Evolutionary conservation across 805 yeast species (phyloP).

Genomic region (Nematodospora valgi): DNA sequence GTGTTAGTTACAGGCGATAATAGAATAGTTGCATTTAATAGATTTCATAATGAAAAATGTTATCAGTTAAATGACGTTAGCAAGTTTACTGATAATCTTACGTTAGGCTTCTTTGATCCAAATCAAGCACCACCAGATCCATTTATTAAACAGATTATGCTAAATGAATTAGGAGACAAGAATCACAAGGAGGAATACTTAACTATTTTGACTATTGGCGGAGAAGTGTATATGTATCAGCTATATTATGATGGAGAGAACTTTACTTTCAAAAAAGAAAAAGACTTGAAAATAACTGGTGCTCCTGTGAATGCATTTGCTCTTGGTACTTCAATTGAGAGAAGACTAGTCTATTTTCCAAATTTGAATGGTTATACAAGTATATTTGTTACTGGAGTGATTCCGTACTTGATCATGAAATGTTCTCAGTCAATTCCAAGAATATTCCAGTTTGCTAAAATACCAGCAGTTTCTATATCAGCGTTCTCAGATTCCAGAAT

Average conservation of each 20-base stretch:
- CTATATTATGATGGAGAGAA: slow-evolving; percentile 47
- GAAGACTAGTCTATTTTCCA: slow-evolving; percentile 59
- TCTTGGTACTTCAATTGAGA: slow-evolving; percentile 64
- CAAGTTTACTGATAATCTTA: slow-evolving; percentile 42
- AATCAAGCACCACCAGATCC: slow-evolving; percentile 65
- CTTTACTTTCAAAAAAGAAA: slow-evolving; percentile 40
- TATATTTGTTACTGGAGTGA: slow-evolving; percentile 70
- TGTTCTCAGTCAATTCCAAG: slow-evolving; percentile 61
- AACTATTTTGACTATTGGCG: slow-evolving; percentile 73
- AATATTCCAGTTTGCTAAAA: slow-evolving; percentile 61
- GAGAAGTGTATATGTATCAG: slow-evolving; percentile 70
- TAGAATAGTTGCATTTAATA: slow-evolving; percentile 60
- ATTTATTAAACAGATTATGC: slow-evolving; percentile 61
- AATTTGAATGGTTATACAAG: slow-evolving; percentile 56
- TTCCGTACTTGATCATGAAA: slow-evolving; percentile 67
- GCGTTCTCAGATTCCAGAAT: slow-evolving; percentile 41
- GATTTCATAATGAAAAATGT: slow-evolving; percentile 51
- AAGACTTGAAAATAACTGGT: slow-evolving; percentile 55
- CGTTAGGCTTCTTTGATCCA: slow-evolving; percentile 47
- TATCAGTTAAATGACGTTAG: slow-evolving; percentile 50
- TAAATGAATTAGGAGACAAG: slow-evolving; percentile 64
- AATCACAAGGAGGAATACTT: slow-evolving; percentile 55
- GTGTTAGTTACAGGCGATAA: slow-evolving; percentile 76
- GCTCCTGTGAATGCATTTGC: slow-evolving; percentile 79
- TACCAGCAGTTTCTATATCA: slow-evolving; percentile 66